Conservation (phyloP, 129 eudicot species). For the Artemisia tridentata region DNA sequence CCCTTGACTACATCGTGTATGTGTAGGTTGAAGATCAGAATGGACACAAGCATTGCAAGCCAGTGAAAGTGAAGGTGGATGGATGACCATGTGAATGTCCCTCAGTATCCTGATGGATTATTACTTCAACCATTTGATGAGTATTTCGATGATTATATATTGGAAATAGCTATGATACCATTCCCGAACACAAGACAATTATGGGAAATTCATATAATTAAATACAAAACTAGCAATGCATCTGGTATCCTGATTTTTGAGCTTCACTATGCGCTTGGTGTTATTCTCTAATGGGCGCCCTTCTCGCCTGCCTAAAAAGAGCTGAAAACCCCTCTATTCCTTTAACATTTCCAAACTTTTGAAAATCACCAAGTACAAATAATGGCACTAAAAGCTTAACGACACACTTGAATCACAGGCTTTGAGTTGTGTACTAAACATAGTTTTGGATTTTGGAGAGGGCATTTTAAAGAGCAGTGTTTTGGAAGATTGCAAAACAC, state of each 20-base stretch:
- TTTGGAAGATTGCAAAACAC: too few species aligned
- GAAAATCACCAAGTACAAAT: background rate
- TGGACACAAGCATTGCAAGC: slow-evolving; percentile 33
- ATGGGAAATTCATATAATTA: too few species aligned
- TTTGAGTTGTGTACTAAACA: background rate
- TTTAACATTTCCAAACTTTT: slow-evolving; percentile 33
- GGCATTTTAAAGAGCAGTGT: too few species aligned
- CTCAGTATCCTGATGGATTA: slow-evolving; percentile 23
- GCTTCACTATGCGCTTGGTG: slow-evolving; percentile 47
- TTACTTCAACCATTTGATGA: slow-evolving; percentile 21
- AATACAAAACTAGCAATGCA: slow-evolving; percentile 10
- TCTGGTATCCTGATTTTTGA: slow-evolving; percentile 34
- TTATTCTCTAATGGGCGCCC: slow-evolving; percentile 39
- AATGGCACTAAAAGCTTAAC: background rate
- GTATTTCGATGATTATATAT: slow-evolving; percentile 21
- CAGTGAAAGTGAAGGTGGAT: slow-evolving; percentile 35
- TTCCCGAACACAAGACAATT: slow-evolving; percentile 26
- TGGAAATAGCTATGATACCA: slow-evolving; percentile 20
- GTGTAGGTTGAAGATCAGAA: slow-evolving; percentile 33
- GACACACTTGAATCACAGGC: slow-evolving; percentile 16
- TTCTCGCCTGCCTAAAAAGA: slow-evolving; percentile 36
- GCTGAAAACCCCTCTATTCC: slow-evolving; percentile 43
- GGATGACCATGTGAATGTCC: slow-evolving; percentile 33
- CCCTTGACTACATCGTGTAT: background rate
- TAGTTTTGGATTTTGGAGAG: too few species aligned